Conservation (phyloP, 23 red algal species). For the Gracilaria gracilis region DNA sequence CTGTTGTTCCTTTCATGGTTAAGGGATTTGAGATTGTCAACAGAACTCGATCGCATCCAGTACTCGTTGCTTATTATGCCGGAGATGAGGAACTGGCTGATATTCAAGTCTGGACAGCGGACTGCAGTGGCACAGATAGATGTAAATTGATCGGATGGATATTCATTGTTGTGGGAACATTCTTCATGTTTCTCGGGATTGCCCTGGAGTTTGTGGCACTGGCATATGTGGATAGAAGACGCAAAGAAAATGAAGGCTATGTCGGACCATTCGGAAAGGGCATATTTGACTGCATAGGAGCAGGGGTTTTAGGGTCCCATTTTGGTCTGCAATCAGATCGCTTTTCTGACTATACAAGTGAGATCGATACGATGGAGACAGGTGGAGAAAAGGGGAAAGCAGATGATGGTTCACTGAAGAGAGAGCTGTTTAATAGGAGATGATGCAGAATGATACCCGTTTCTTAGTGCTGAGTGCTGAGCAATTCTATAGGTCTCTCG, state of each 20-base stretch:
- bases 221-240: slow-evolving; percentile 11
- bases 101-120: slow-evolving; percentile 18
- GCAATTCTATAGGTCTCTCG: no score
- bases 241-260: background rate
- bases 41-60: background rate
- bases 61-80: slow-evolving; percentile 4
- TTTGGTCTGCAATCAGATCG: background rate
- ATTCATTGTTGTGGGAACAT: slow-evolving; percentile 1
- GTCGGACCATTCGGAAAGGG: slow-evolving; percentile 34
- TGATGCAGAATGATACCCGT: no score
- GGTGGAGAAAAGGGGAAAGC: background rate
- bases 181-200: background rate
- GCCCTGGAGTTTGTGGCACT: background rate
- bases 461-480: no score
- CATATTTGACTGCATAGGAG: background rate
- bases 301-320: background rate
- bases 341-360: background rate
- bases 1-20: slow-evolving; percentile 30
- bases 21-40: slow-evolving; percentile 35
- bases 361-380: background rate
- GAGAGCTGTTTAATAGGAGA: no score
- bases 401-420: no score
- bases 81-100: slow-evolving; percentile 19
- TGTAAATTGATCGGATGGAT: background rate
- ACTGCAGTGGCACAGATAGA: slow-evolving; percentile 9